Base-by-base conservation (phyloP, 2,329 filamentous ascomycete species). In the Byssothecium circinans region DNA sequence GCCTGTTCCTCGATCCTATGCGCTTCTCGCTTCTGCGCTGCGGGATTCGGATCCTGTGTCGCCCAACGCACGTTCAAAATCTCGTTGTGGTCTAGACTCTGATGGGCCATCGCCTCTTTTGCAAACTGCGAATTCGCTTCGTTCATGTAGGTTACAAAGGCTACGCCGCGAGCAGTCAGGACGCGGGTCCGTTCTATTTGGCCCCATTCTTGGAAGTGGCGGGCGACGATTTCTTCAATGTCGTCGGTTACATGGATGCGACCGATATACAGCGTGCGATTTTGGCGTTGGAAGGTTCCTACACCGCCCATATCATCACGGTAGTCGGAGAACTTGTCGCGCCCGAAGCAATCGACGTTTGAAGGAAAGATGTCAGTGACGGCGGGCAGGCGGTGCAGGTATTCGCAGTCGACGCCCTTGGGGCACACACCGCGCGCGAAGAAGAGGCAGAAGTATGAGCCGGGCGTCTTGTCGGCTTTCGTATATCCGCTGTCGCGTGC, bases 301-400 rank as follows among this genome's bases (percentile, higher is more conserved):
- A 96, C 91, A 56, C 95, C 95, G 43, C 92, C 91, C 94, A 99
- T 97, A 70, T 97, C 92, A 68, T 97, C 92, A 62, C 91, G 80
- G 73, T 96, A 97, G 66, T 96, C 92, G 53, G 83, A 87, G 65
- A 90, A 88, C 75, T 95, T 96, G 78, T 96, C 92, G 49, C 92
- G 81, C 2, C 90, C 90, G 65, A 99, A 99, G 66, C 91, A 95
- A 74, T 99, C 94, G 17, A 96, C 85, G 60, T 96, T 97, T 1
- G 88, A 89, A 52, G 92, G 94, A 74, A 92, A 96, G 11, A 95
- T 79, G 70, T 97, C 94, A 66, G 91, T 89, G 2, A 95, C 81
- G 0, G 83, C 85, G 0, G 94, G 95, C 22, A 97, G 75, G 4
- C 94, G 84, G 70, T 99, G 94, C 5, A 99, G 82, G 66, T 96